Evolutionary conservation across 108 stramenopile species (phyloP).

Genomic region (Aureococcus anophagefferens): DNA sequence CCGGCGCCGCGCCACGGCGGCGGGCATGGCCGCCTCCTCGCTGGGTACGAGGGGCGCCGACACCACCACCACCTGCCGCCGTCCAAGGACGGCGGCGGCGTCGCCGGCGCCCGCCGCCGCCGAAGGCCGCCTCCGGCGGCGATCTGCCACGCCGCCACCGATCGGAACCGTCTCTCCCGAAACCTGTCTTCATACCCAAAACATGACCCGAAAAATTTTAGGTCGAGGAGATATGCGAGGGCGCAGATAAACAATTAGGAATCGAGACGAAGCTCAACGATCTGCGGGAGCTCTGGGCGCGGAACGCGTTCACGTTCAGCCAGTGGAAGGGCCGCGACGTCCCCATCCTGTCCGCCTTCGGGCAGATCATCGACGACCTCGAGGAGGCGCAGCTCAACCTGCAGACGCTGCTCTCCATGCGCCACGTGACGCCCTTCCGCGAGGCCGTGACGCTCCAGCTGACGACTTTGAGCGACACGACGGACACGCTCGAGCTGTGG

Average conservation of each 20-base stretch:
- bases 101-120: too few relatives aligned
- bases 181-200: too few relatives aligned
- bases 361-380: slow-evolving; percentile 41
- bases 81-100: too few relatives aligned
- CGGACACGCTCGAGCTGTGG: slow-evolving; percentile 52
- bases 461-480: slow-evolving; percentile 43
- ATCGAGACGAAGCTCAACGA: slow-evolving; percentile 44
- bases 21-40: too few relatives aligned
- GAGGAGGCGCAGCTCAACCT: slow-evolving; percentile 53
- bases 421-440: slow-evolving; percentile 39
- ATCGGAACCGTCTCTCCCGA: too few relatives aligned
- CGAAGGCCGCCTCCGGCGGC: too few relatives aligned
- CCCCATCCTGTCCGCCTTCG: slow-evolving; percentile 22
- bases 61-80: too few relatives aligned
- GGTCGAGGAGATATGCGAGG: slow-evolving; percentile 46
- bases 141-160: too few relatives aligned
- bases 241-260: slow-evolving; percentile 51
- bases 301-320: slow-evolving; percentile 27
- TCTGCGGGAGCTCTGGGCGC: slow-evolving; percentile 41
- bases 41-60: too few relatives aligned
- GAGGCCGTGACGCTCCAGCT: slow-evolving; percentile 32
- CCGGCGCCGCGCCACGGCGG: too few relatives aligned
- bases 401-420: slow-evolving; percentile 40
- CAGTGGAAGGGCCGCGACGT: slow-evolving; percentile 38
- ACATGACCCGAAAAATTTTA: too few relatives aligned